Base-by-base conservation (phyloP, 495 filamentous ascomycete species). In the Talaromyces stipitatus region DNA sequence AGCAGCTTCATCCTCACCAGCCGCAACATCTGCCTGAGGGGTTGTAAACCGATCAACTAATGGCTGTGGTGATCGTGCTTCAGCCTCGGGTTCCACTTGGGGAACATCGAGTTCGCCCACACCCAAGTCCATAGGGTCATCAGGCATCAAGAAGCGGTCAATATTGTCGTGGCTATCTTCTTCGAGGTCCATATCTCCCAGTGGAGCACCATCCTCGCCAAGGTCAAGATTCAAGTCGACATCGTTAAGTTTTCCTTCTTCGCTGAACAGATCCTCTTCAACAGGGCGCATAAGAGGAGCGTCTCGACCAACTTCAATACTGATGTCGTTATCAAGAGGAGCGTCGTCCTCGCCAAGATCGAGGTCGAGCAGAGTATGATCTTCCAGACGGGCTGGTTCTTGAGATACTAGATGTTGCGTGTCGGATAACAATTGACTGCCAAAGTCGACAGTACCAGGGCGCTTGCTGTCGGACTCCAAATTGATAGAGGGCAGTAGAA, bases 231-330 rank as follows among this genome's bases (percentile, higher is more conserved):
- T 68, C 51, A 83, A 60, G 52, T 78, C 75, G 43, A 74, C 69
- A 45, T 78, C 75, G 51, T 72, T 67, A 33, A 78, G 67, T 46
- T 76, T 79, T 54, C 79, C 69, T 56, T 81, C 76, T 59, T 90
- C 88, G 62, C 85, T 86, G 45, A 87, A 80, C 48, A 90, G 71
- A 68, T 92, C 88, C 50, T 91, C 87, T 57, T 87, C 88, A 23
- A 87, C 69, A 6, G 76, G 70, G 50, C 82, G 77, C 23, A 85
- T 74, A 14, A 82, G 73, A 12, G 86, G 85, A 26, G 87, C 89
- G 59, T 92, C 87, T 82, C 89, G 84, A 66, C 89, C 90, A 62
- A 90, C 78, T 83, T 96, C 91, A 59, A 95, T 82, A 60, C 87
- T 92, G 18, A 75, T 70, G 57, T 84, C 82, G 57, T 76, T 69